A percentile compares a stretch with the other conserved stretches of the same genome.
Conservation (phyloP, 2,329 filamentous ascomycete genomes). For the Aphanocladium album region DNA sequence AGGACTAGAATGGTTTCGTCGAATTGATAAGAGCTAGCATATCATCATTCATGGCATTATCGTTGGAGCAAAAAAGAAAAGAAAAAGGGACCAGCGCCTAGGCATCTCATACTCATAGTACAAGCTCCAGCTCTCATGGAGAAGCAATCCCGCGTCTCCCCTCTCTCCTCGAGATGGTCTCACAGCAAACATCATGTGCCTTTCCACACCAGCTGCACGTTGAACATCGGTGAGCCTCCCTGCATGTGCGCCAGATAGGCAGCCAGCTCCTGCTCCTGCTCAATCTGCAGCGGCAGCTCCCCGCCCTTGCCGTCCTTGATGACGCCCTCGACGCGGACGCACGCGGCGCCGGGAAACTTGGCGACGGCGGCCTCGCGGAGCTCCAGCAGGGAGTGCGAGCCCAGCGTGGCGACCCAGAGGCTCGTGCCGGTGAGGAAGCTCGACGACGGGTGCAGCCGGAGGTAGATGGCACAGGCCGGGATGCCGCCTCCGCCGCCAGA, state of each 20-base stretch:
- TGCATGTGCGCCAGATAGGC: constrained; percentile 65
- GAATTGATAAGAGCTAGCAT: neutral
- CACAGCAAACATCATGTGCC: constrained; percentile 11
- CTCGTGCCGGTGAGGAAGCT: constrained; percentile 44
- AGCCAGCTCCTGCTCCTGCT: constrained; percentile 65
- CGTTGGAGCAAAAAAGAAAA: neutral
- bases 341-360: constrained; percentile 56
- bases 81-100: neutral
- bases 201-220: constrained; percentile 34
- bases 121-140: neutral
- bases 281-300: constrained; percentile 61
- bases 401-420: constrained; percentile 64
- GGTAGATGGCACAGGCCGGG: constrained; percentile 53
- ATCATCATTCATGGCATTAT: neutral
- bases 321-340: constrained; percentile 61
- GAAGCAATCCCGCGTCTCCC: neutral
- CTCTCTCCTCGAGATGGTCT: neutral
- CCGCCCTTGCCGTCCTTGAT: constrained; percentile 54
- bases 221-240: constrained; percentile 38
- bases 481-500: constrained; percentile 13
- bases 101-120: neutral
- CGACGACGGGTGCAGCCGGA: constrained; percentile 64
- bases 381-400: constrained; percentile 53
- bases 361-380: constrained; percentile 55
- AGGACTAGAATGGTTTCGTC: neutral